Conservation (phyloP, 306 rosid genomes). For the Alnus glutinosa region DNA sequence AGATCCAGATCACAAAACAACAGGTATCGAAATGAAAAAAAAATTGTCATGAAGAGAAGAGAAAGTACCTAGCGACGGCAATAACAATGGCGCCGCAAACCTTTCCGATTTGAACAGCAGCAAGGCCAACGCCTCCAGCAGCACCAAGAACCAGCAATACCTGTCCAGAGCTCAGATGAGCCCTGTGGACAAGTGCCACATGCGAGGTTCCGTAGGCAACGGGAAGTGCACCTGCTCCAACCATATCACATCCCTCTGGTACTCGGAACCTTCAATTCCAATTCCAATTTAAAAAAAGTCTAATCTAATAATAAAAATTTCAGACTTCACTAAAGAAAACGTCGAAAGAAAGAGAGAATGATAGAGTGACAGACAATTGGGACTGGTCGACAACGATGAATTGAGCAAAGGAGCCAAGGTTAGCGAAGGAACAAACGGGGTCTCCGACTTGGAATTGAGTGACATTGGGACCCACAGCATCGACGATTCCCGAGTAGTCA, state of each 20-base stretch:
- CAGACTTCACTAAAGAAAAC: neutral
- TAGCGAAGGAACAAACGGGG: slow-evolving; percentile 65
- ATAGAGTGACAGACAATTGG: slow-evolving; percentile 50
- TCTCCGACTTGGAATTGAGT: slow-evolving; percentile 65
- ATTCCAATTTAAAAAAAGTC: neutral
- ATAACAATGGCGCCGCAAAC: slow-evolving; percentile 79
- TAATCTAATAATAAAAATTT: neutral
- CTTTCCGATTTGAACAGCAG: slow-evolving; percentile 94
- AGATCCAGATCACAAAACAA: slow-evolving; percentile 16
- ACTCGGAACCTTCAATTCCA: slow-evolving; percentile 61
- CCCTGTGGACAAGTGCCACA: slow-evolving; percentile 84
- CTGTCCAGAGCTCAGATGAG: slow-evolving; percentile 72
- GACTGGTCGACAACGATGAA: slow-evolving; percentile 66
- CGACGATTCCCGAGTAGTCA: slow-evolving; percentile 81
- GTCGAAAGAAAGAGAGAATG: neutral
- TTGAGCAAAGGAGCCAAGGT: slow-evolving; percentile 74
- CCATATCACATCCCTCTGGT: slow-evolving; percentile 85
- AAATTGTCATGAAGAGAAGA: neutral
- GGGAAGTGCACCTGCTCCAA: slow-evolving; percentile 83
- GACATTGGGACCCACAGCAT: slow-evolving; percentile 72
- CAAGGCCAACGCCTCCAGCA: slow-evolving; percentile 94
- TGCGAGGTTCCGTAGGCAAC: slow-evolving; percentile 96
- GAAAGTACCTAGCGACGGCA: slow-evolving; percentile 84
- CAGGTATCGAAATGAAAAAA: slow-evolving; percentile 11
- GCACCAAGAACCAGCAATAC: slow-evolving; percentile 94